Evolutionary conservation across 2,329 filamentous ascomycete genomes (phyloP).

Genomic region (Furcasterigmium furcatum): DNA sequence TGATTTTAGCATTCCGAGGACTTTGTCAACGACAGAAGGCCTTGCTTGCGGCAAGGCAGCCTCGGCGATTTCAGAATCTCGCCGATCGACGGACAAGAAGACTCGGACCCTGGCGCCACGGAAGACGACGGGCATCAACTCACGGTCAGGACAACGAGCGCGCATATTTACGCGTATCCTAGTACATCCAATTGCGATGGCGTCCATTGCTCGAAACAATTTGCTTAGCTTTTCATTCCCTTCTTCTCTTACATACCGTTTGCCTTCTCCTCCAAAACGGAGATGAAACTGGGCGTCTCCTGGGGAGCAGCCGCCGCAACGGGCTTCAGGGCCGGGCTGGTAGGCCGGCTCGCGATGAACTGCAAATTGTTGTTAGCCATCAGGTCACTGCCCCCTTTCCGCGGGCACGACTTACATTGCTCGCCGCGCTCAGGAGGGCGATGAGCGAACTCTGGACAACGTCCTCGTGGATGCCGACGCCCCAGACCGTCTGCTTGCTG

Average conservation of each 20-base stretch:
- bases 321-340: slow-evolving; percentile 63
- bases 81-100: too few species aligned
- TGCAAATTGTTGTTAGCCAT: slow-evolving; percentile 27
- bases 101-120: too few species aligned
- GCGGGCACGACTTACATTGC: slow-evolving; percentile 63
- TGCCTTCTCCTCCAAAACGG: slow-evolving; percentile 34
- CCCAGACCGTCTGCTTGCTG: slow-evolving; percentile 75
- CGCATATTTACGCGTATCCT: too few species aligned
- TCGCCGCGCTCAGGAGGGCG: slow-evolving; percentile 80
- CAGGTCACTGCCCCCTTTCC: slow-evolving; percentile 5
- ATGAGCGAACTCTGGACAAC: slow-evolving; percentile 87
- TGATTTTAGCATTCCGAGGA: too few species aligned
- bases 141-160: too few species aligned
- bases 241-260: slow-evolving; percentile 23
- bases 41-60: too few species aligned
- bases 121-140: too few species aligned
- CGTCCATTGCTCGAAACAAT: too few species aligned
- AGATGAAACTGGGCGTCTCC: slow-evolving; percentile 24
- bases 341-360: slow-evolving; percentile 70
- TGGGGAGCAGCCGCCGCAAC: slow-evolving; percentile 26
- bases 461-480: slow-evolving; percentile 88
- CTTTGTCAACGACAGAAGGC: too few species aligned
- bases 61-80: too few species aligned
- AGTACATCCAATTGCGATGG: too few species aligned
- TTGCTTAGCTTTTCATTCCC: too few species aligned